Evolutionary conservation across 2,329 filamentous ascomycete genomes (phyloP).

Genomic region (Graphium sp.): DNA sequence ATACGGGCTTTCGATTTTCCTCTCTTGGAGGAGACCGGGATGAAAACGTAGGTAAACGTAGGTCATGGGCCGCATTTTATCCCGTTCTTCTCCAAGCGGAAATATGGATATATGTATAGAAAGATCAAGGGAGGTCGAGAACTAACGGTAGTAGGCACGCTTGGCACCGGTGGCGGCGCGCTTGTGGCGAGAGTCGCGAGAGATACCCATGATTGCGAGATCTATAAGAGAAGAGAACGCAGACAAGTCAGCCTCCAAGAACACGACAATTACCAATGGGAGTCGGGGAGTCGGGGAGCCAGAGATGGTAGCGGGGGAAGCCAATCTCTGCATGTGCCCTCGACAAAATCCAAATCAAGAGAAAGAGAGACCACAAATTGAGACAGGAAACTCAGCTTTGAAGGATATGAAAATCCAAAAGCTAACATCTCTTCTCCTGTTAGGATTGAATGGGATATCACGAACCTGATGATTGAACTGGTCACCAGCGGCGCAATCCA

Average conservation of each 20-base stretch:
- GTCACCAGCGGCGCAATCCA: slow-evolving; percentile 4
- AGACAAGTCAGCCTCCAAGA: no score
- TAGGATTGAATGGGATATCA: not conserved
- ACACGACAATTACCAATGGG: slow-evolving; percentile 6
- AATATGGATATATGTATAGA: no score
- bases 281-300: not conserved
- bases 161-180: slow-evolving; percentile 98
- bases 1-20: slow-evolving; percentile 52
- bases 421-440: no score
- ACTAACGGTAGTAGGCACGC: slow-evolving; percentile 79
- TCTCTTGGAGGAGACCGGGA: not conserved
- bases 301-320: not conserved
- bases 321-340: not conserved
- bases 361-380: not conserved
- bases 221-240: slow-evolving; percentile 26
- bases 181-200: slow-evolving; percentile 99
- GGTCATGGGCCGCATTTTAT: no score
- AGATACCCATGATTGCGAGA: slow-evolving; percentile 95
- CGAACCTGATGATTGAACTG: slow-evolving; percentile 4
- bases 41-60: slow-evolving; percentile 1
- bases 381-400: no score
- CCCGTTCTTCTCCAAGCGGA: no score
- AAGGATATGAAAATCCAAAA: no score
- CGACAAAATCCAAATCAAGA: slow-evolving; percentile 1
- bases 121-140: slow-evolving; percentile 37